Percentiles rank a stretch among this genome's conserved stretches.
These are phyloP conservation scores for Cucurbita maxima DNA, from an alignment of 306 rosid genomes.

Conservation along the genomic window DNA sequence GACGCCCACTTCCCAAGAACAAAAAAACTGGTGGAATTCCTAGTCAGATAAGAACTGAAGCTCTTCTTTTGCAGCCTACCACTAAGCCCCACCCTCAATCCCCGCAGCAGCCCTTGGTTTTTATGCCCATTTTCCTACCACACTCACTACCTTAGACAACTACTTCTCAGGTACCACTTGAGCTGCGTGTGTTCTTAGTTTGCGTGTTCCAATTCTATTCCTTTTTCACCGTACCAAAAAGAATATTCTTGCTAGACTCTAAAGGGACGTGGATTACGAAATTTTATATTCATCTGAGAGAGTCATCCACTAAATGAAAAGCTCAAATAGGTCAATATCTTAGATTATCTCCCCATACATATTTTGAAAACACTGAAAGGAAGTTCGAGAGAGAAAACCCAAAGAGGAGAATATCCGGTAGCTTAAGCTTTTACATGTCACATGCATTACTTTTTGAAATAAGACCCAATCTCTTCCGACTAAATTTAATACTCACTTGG, in stretches of 20 bases:
- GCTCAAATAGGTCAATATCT: too few species aligned
- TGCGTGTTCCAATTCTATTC: neutral
- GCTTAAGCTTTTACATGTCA: neutral
- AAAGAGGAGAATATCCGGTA: too few species aligned
- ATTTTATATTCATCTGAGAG: too few species aligned
- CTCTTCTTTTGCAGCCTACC: conserved; percentile 9
- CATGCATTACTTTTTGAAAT: neutral
- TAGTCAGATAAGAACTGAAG: conserved; percentile 17
- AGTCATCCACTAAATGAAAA: too few species aligned
- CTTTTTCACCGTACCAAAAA: neutral
- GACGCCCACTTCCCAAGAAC: conserved; percentile 12
- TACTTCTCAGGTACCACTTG: neutral
- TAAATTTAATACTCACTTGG: too few species aligned
- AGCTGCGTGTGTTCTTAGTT: neutral
- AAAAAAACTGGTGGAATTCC: conserved; percentile 29
- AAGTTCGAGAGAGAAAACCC: too few species aligned
- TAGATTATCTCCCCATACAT: too few species aligned
- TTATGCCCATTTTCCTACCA: neutral
- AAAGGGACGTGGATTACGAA: too few species aligned
- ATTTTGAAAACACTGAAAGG: too few species aligned
- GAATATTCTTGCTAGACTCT: too few species aligned
- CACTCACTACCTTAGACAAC: neutral
- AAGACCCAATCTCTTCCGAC: conserved; percentile 26
- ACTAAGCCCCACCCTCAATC: conserved; percentile 11
- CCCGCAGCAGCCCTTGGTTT: neutral